These are phyloP conservation scores for Ramalina peruviana DNA, from an alignment of 495 filamentous ascomycete genomes.

Conservation along the genomic window DNA sequence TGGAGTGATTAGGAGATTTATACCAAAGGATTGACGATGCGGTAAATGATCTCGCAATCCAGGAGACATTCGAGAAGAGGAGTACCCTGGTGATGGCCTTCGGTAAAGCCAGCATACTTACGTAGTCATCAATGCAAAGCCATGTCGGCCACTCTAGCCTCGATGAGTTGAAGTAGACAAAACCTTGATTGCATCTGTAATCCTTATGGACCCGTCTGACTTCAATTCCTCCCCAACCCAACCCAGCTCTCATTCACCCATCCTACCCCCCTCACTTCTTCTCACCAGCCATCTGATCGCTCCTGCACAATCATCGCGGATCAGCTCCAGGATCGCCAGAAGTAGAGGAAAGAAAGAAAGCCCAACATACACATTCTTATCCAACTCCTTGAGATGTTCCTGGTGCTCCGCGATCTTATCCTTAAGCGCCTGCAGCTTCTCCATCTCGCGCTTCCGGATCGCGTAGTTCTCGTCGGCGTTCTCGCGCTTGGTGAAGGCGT, in stretches of 20 bases:
- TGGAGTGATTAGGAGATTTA: slow-evolving; percentile 55
- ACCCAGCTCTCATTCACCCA: no score
- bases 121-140: no score
- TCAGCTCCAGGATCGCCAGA: no score
- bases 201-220: no score
- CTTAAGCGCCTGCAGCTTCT: slow-evolving; percentile 58
- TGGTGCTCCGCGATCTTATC: slow-evolving; percentile 69
- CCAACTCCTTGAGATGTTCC: slow-evolving; percentile 67
- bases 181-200: no score
- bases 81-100: slow-evolving; percentile 11
- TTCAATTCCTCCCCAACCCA: no score
- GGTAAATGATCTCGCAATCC: slow-evolving; percentile 35
- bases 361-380: slow-evolving; percentile 65
- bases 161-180: no score
- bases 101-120: background rate
- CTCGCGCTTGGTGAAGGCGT: slow-evolving; percentile 84
- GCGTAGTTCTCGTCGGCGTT: slow-evolving; percentile 70
- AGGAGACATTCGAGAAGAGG: no score
- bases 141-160: no score
- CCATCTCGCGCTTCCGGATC: slow-evolving; percentile 70
- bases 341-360: background rate
- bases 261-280: no score
- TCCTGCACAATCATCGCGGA: no score
- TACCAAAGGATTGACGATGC: slow-evolving; percentile 66
- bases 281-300: no score